phyloP scores from a whole-genome alignment of 495 filamentous ascomycete genomes.

The Talaromyces adpressus region DNA sequence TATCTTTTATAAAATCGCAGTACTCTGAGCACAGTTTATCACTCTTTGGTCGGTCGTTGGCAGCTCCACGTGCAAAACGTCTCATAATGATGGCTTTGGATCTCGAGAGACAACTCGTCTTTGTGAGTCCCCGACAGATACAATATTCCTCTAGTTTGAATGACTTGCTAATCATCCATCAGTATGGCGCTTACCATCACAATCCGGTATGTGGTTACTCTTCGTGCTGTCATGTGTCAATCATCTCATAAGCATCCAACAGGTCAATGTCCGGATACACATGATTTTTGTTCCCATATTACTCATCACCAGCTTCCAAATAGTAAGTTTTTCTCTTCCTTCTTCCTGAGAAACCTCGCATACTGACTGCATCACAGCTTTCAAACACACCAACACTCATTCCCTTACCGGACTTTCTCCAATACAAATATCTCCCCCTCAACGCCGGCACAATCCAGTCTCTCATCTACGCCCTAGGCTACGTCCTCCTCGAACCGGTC shows the following conservation, averaged over 20 bases:
- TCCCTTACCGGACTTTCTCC: slow-evolving; percentile 60
- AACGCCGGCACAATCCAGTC: slow-evolving; percentile 74
- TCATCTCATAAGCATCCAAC: slow-evolving; percentile 1
- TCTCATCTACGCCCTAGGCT: slow-evolving; percentile 67
- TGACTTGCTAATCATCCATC: too few relatives aligned
- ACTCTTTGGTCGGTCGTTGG: background rate
- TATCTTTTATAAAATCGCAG: background rate
- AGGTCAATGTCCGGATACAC: slow-evolving; percentile 85
- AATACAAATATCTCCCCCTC: slow-evolving; percentile 67
- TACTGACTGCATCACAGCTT: slow-evolving; percentile 40
- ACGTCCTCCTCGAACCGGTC: slow-evolving; percentile 89
- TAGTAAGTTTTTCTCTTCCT: slow-evolving; percentile 48
- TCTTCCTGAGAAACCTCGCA: slow-evolving; percentile 10
- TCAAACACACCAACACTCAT: slow-evolving; percentile 72
- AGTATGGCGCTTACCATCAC: slow-evolving; percentile 93
- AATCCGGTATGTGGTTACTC: slow-evolving; percentile 51
- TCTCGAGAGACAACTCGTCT: slow-evolving; percentile 71
- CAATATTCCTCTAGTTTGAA: background rate
- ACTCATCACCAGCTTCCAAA: slow-evolving; percentile 67
- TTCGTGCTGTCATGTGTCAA: slow-evolving; percentile 3
- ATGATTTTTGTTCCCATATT: slow-evolving; percentile 83
- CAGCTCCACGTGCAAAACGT: background rate
- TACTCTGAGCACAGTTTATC: background rate
- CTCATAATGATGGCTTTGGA: slow-evolving; percentile 56
- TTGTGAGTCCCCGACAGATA: slow-evolving; percentile 46